Base-by-base conservation (phyloP, 768 basidiomycete species). In the Heimioporus sp. region DNA sequence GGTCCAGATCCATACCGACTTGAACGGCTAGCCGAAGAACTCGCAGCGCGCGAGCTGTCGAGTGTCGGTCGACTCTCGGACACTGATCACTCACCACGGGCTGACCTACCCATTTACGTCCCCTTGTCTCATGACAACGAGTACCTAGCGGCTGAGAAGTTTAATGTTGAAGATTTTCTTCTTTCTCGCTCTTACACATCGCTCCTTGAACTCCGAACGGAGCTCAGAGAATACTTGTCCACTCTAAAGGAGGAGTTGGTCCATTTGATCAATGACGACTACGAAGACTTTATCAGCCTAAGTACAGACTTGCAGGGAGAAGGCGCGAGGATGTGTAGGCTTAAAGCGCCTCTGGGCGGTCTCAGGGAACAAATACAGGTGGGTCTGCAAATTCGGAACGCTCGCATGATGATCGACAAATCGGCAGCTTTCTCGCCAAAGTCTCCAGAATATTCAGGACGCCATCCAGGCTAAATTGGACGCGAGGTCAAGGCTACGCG, bases 271-370 rank as follows among this genome's bases (percentile, higher is more conserved):
- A 98, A 99, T 70, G 88, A 93, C 60, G 97, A 98, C 72, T 99
- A 98, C 64, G 94, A 94, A 67, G 94, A 94, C 13, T 99, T 98
- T 66, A 96, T 98, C 62, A 92, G 90, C 60, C 76, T 99, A 30
- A 95, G 95, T 57, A 94, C 95, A 4, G 93, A 98, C 61, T 68
- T 98, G 57, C 80, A 85, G 58, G 92, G 88, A 40, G 95, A 98
- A 70, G 88, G 90, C 3, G 75, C 77, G 36, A 76, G 92, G 56
- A 67, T 96, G 59, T 76, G 79, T 52, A 74, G 79, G 52, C 65
- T 99, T 51, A 83, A 85, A 57, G 68, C 68, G 21, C 95, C 96
- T 1, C 67, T 99, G 46, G 69, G 63, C 10, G 76, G 73, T 19
- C 66, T 98, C 19, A 82, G 81, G 57, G 62, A 65, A 31, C 82